A percentile compares a stretch with the other conserved stretches of the same genome.
Conservation (phyloP, 2,329 filamentous ascomycete species). For the Phyllosticta paracitricarpa region DNA sequence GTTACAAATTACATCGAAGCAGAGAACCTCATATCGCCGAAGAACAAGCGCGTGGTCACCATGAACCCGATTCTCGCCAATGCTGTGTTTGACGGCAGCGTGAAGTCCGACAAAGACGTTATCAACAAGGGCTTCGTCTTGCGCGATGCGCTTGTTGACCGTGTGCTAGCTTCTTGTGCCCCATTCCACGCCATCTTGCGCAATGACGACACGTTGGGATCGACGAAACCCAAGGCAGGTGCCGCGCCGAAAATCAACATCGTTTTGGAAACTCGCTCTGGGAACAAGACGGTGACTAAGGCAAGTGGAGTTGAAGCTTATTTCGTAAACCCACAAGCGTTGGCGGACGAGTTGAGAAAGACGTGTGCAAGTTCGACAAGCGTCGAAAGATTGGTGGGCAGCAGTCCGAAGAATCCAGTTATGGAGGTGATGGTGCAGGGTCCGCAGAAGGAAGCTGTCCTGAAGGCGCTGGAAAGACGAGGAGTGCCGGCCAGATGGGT, state of each 20-base stretch:
- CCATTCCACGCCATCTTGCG: constrained; percentile 50
- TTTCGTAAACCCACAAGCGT: constrained; percentile 46
- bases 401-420: constrained; percentile 49
- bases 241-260: constrained; percentile 50
- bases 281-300: constrained; percentile 57
- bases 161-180: constrained; percentile 45
- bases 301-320: constrained; percentile 53
- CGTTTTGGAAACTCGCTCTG: constrained; percentile 52
- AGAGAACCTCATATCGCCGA: constrained; percentile 45
- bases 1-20: constrained; percentile 50
- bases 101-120: constrained; percentile 45
- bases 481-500: constrained; percentile 52
- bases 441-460: constrained; percentile 51
- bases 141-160: constrained; percentile 51
- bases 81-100: constrained; percentile 40
- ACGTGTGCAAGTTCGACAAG: constrained; percentile 59
- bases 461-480: constrained; percentile 48
- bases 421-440: constrained; percentile 61
- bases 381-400: constrained; percentile 50
- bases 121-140: constrained; percentile 48
- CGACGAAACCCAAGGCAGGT: constrained; percentile 50
- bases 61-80: constrained; percentile 55
- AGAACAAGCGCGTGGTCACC: constrained; percentile 52
- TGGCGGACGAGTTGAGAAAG: constrained; percentile 58
- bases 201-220: constrained; percentile 30